Evolutionary conservation across 331 rosid species (phyloP).

Genomic region (Malus hybrid): DNA sequence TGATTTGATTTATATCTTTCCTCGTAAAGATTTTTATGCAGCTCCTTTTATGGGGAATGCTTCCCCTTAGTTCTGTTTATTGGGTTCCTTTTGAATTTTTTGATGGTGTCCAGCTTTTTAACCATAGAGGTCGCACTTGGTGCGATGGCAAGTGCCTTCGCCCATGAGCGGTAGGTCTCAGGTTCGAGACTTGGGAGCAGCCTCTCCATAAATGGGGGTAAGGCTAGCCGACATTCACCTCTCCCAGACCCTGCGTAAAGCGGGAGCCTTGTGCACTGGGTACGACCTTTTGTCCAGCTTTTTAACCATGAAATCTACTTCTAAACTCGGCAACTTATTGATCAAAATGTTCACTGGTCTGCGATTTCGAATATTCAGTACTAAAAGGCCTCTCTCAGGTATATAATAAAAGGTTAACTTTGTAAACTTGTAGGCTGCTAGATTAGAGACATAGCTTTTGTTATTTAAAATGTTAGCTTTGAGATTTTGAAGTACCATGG

Average conservation of each 20-base stretch:
- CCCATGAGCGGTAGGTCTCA: too few species aligned
- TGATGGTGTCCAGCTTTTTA: slow-evolving; percentile 17
- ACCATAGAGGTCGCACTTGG: too few species aligned
- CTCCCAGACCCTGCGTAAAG: too few species aligned
- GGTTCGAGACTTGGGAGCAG: too few species aligned
- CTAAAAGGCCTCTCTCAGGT: slow-evolving; percentile 89
- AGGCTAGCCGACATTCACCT: too few species aligned
- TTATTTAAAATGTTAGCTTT: neutral
- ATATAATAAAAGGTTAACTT: slow-evolving; percentile 3
- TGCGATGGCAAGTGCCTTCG: too few species aligned
- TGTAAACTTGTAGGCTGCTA: neutral
- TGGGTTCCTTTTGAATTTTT: neutral
- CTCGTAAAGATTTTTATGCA: neutral
- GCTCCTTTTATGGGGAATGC: neutral
- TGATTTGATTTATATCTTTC: neutral
- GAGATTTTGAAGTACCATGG: neutral
- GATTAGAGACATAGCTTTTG: neutral
- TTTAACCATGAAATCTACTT: slow-evolving; percentile 16
- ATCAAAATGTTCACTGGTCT: slow-evolving; percentile 75
- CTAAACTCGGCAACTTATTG: slow-evolving; percentile 81
- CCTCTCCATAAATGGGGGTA: too few species aligned
- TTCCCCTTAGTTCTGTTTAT: neutral
- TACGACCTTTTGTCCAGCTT: too few species aligned
- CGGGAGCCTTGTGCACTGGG: too few species aligned
- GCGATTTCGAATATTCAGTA: slow-evolving; percentile 74